Conservation (phyloP, 306 rosid genomes). For the Mucuna pruriens region DNA sequence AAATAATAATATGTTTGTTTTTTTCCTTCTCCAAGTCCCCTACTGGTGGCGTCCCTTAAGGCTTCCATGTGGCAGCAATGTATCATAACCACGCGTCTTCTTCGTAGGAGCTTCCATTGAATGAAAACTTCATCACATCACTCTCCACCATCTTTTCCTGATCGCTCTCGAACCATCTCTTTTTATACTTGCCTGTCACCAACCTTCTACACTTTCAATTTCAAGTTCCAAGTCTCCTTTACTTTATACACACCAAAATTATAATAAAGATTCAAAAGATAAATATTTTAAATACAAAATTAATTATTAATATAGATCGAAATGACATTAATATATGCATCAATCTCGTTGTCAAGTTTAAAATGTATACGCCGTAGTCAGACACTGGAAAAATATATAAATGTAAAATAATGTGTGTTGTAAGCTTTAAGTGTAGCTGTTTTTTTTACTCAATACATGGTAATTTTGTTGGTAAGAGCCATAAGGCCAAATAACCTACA, state of each 20-base stretch:
- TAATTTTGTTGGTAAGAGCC: too few species aligned
- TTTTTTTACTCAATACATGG: too few species aligned
- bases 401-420: background rate
- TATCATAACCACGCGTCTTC: background rate
- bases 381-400: background rate
- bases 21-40: too few species aligned
- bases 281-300: too few species aligned
- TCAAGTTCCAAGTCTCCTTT: too few species aligned
- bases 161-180: conserved; percentile 7
- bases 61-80: conserved; percentile 27
- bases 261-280: too few species aligned
- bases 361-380: background rate
- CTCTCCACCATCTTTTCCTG: background rate
- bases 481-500: too few species aligned
- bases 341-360: background rate
- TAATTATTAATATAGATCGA: too few species aligned
- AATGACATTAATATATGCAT: background rate
- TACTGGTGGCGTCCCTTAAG: background rate
- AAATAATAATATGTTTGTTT: too few species aligned
- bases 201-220: background rate
- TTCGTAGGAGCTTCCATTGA: background rate
- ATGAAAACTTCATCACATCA: background rate
- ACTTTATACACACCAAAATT: too few species aligned
- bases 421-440: background rate
- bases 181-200: too few species aligned